Evolutionary conservation across 2,329 filamentous ascomycete species (phyloP), one percentile per base, ranked within the genome.

Genomic region (Colletotrichum simmondsii): DNA sequence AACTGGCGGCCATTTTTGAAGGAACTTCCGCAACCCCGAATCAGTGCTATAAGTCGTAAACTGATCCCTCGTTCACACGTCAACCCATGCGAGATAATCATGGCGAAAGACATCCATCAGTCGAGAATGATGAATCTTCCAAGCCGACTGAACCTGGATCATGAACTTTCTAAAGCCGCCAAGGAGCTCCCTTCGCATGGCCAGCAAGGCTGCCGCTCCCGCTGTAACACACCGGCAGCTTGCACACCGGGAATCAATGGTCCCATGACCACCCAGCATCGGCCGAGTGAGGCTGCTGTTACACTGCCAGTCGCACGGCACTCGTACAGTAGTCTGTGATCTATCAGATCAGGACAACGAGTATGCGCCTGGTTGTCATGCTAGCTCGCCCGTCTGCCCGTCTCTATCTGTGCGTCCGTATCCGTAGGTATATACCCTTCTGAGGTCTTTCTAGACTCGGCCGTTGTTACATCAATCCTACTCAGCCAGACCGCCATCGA

Each of bases 181-280:
- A 54, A 49, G 22, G 24, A 22, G 35, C 53, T 16, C 5, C 37
- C 19, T 32, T n/a, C 11, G 22, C 42, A 59, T 11, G 10, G 42
- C 37, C 37, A 52, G 24, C 66, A 46, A 49, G 42, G 53, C 66
- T 37, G 52, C 37, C 24, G 53, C 66, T 37, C 49, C 52, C 30
- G 58, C 30, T 64, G 66, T 49, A 65, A 37, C 30, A 46, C 32
- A 46, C 30, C 24, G 35, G 61, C 67, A 71, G 32, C 60, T 59
- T 49, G 42, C 66, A 71, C 61, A 58, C 28, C 60, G 54, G 28
- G 56, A 53, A 46, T 28, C 56, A 64, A 57, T 65, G 66, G 67
- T 57, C 67, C 58, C 71, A 73, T 73, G 71, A 71, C 71, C 61
- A 54, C 54, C 19, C 26, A 24, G 30, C 52, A 65, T 54, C 61